Percentiles rank a stretch among this genome's conserved stretches.
These are phyloP conservation scores for Fusarium ambrosium DNA, from an alignment of 2,329 filamentous ascomycete species.

Conservation along the genomic window DNA sequence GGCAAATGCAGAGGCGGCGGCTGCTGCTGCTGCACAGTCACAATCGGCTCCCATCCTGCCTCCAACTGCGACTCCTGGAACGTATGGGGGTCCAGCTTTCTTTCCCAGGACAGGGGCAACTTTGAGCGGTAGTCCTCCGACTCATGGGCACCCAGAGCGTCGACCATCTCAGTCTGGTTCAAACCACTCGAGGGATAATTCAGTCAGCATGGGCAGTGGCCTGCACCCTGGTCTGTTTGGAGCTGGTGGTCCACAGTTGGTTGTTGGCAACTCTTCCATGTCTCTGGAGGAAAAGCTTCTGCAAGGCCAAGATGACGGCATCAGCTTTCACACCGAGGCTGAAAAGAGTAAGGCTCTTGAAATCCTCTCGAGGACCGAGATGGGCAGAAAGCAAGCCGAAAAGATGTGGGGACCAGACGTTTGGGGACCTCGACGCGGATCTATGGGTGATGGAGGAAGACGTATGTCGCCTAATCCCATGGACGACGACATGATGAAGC, in stretches of 20 bases:
- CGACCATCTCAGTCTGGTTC: conserved; percentile 42
- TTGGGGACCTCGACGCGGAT: conserved; percentile 56
- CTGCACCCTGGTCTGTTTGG: conserved; percentile 62
- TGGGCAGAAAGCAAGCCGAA: conserved; percentile 64
- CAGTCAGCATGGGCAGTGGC: conserved; percentile 56
- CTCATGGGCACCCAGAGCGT: conserved; percentile 49
- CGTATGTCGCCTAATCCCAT: conserved; percentile 47
- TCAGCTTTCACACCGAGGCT: conserved; percentile 60
- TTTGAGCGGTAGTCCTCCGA: conserved; percentile 34
- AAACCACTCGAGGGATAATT: conserved; percentile 52
- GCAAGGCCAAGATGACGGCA: conserved; percentile 59
- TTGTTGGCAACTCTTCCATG: conserved; percentile 56
- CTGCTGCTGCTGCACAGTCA: conserved; percentile 51
- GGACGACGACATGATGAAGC: conserved; percentile 50
- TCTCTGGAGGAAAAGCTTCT: conserved; percentile 66
- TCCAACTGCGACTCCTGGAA: conserved; percentile 32
- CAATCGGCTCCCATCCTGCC: conserved; percentile 36
- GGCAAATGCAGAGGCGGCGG: conserved; percentile 68
- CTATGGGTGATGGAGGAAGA: conserved; percentile 45
- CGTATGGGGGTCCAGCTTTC: conserved; percentile 46
- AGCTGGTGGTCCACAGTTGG: conserved; percentile 58
- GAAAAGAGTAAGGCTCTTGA: conserved; percentile 66
- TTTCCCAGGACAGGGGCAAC: conserved; percentile 42
- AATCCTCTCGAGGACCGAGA: conserved; percentile 64
- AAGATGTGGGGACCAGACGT: conserved; percentile 65